These are phyloP conservation scores for Rutstroemia sydowiana DNA, from an alignment of 2,329 filamentous ascomycete genomes.

Conservation along the genomic window DNA sequence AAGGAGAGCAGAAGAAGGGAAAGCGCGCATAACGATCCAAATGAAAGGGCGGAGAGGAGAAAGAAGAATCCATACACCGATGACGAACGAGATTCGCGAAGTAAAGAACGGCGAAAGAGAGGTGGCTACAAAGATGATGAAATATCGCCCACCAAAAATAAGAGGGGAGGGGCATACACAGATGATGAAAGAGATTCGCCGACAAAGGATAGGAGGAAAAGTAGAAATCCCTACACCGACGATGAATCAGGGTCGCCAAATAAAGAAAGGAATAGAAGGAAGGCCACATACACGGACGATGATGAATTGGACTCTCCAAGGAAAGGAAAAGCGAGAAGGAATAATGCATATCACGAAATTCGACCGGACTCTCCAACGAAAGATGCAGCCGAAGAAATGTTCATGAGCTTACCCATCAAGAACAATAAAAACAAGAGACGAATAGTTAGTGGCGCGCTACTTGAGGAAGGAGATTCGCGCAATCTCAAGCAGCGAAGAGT, in stretches of 20 bases:
- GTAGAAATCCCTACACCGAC: background rate
- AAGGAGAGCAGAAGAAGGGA: slow-evolving; percentile 4
- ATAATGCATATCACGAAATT: background rate
- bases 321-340: background rate
- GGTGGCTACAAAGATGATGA: slow-evolving; percentile 5
- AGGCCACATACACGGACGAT: background rate
- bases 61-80: background rate
- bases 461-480: slow-evolving; percentile 58
- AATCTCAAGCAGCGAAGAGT: slow-evolving; percentile 42
- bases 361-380: slow-evolving; percentile 2
- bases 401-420: slow-evolving; percentile 16
- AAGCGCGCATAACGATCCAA: slow-evolving; percentile 1
- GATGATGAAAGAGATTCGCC: background rate
- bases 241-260: background rate
- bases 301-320: background rate
- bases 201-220: background rate
- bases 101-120: background rate
- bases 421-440: slow-evolving; percentile 39
- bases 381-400: slow-evolving; percentile 18
- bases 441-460: slow-evolving; percentile 61
- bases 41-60: background rate
- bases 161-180: background rate
- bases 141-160: background rate
- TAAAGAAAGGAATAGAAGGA: background rate
- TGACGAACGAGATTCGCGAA: background rate